Conservation (phyloP, 495 filamentous ascomycete genomes). For the Xylaria curta region DNA sequence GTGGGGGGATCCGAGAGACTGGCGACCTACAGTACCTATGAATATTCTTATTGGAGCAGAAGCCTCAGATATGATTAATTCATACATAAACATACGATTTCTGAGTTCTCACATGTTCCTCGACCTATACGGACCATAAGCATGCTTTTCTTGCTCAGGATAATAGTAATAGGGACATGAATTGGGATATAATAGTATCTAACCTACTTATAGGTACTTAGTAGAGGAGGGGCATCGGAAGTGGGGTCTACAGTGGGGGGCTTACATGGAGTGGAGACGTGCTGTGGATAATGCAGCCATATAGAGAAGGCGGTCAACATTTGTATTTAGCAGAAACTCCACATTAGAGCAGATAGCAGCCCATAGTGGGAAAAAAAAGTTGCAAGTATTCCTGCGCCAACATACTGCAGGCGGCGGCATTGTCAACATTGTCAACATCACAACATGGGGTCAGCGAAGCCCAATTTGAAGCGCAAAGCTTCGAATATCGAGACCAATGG, state of each 20-base stretch:
- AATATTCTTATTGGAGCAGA: background rate
- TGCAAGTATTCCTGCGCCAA: slow-evolving; percentile 20
- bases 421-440: slow-evolving; percentile 23
- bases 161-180: no score
- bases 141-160: background rate
- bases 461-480: slow-evolving; percentile 54
- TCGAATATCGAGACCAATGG: slow-evolving; percentile 42
- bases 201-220: no score
- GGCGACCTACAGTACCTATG: background rate
- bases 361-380: slow-evolving; percentile 27
- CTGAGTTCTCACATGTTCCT: no score
- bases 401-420: slow-evolving; percentile 27
- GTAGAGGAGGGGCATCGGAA: slow-evolving; percentile 2
- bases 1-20: background rate
- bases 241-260: background rate
- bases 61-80: background rate
- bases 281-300: background rate
- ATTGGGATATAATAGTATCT: no score
- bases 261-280: background rate
- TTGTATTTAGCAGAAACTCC: slow-evolving; percentile 25
- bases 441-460: slow-evolving; percentile 48
- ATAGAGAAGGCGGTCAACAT: slow-evolving; percentile 26
- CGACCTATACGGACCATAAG: background rate
- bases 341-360: slow-evolving; percentile 2
- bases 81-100: no score